These are phyloP conservation scores for Cyclotella cryptica DNA, from an alignment of 108 stramenopile genomes.

Conservation along the genomic window DNA sequence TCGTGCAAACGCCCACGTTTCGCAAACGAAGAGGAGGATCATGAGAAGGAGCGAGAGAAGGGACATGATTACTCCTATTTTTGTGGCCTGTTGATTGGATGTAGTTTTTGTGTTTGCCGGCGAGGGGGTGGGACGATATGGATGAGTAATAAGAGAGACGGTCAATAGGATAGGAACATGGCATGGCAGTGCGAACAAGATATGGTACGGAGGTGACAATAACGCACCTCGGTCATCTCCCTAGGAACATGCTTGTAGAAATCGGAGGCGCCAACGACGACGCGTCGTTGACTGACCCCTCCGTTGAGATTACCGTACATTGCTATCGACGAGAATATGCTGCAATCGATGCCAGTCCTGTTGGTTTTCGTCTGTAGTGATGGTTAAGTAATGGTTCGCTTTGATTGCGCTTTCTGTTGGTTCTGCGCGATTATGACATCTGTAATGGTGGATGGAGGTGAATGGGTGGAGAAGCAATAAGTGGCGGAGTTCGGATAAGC, in stretches of 20 bases:
- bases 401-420: too few relatives aligned
- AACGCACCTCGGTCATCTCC: constrained; percentile 85
- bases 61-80: constrained; percentile 86
- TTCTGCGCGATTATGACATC: too few relatives aligned
- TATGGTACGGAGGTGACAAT: not conserved
- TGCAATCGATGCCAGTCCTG: too few relatives aligned
- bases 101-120: constrained; percentile 52
- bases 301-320: constrained; percentile 45
- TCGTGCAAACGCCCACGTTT: constrained; percentile 90
- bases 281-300: constrained; percentile 48
- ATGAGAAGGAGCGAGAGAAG: constrained; percentile 81
- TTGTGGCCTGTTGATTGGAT: constrained; percentile 67
- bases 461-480: too few relatives aligned
- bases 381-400: too few relatives aligned
- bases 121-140: too few relatives aligned
- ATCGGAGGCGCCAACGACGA: constrained; percentile 71
- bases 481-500: too few relatives aligned
- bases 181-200: not conserved
- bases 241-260: constrained; percentile 87
- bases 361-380: too few relatives aligned
- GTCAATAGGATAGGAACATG: not conserved
- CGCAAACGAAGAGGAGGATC: constrained; percentile 86
- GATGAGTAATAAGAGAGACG: too few relatives aligned
- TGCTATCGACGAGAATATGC: not conserved
- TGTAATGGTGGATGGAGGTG: too few relatives aligned